Evolutionary conservation across 2,329 filamentous ascomycete genomes (phyloP).

Genomic region (Microsporum ferrugineum): DNA sequence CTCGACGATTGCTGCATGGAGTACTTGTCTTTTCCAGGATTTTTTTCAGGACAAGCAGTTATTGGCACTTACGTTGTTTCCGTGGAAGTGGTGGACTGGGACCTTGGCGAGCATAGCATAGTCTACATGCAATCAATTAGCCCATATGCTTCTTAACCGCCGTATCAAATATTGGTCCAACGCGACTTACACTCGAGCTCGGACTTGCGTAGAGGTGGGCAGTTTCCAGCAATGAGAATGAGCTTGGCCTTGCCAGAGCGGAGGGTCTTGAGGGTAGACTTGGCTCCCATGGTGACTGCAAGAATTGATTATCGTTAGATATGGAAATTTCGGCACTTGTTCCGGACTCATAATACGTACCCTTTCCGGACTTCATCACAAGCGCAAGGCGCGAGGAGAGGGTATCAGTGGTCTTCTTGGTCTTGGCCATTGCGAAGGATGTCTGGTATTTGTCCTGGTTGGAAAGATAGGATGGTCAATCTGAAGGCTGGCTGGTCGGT

Average conservation of each 20-base stretch:
- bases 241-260: conserved; percentile 97
- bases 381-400: conserved; percentile 61
- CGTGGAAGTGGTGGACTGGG: conserved; percentile 92
- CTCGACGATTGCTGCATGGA: not conserved
- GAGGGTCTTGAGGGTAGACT: conserved; percentile 79
- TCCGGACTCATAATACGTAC: conserved; percentile 19
- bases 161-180: not conserved
- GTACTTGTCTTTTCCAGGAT: not conserved
- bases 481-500: not conserved
- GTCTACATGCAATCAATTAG: conserved; percentile 30
- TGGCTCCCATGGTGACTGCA: conserved; percentile 76
- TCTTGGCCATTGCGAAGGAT: conserved; percentile 35
- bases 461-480: not conserved
- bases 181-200: conserved; percentile 66
- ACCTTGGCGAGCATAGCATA: conserved; percentile 89
- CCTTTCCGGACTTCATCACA: conserved; percentile 57
- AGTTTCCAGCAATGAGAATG: conserved; percentile 92
- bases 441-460: not conserved
- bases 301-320: not conserved
- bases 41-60: not conserved
- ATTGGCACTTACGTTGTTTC: conserved; percentile 82
- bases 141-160: not conserved
- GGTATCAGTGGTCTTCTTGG: conserved; percentile 69
- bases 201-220: conserved; percentile 91
- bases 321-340: not conserved